phyloP scores from a whole-genome alignment of 148 eudicot species.

The Pouteria glomerata region DNA sequence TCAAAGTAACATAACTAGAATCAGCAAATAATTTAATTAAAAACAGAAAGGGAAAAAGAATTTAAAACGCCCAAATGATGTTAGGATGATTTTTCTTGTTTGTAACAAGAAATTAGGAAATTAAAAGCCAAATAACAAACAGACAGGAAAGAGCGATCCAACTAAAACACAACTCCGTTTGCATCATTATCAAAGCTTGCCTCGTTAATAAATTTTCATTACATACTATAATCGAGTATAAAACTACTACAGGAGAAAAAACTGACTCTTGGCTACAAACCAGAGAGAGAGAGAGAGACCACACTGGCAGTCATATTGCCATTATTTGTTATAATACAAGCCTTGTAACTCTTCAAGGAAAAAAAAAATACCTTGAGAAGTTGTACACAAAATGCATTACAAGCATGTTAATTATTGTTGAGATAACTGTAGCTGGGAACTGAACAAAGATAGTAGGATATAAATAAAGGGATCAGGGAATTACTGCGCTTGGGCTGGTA shows the following conservation, averaged over 20 bases:
- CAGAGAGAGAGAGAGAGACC: neutral
- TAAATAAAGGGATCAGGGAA: conserved; percentile 5
- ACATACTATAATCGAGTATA: neutral
- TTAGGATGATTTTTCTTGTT: neutral
- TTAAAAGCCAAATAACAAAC: neutral
- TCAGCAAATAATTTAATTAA: neutral
- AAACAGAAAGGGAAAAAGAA: neutral
- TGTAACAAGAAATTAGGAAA: neutral
- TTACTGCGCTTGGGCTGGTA: conserved; percentile 59
- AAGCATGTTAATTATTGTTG: neutral
- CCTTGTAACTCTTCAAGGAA: neutral
- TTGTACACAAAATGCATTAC: neutral
- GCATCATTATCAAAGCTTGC: neutral
- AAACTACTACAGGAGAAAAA: neutral
- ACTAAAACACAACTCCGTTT: neutral
- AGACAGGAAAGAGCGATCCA: neutral
- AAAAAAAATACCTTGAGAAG: neutral
- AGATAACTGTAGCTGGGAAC: neutral
- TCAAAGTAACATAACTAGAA: neutral
- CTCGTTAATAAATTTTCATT: neutral
- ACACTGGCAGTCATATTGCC: neutral
- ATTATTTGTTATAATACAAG: neutral
- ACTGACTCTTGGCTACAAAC: neutral
- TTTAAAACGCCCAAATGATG: neutral
- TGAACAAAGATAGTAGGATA: neutral